Evolutionary conservation across 768 basidiomycete species (phyloP).

Genomic region (Auricularia auricula-judae): DNA sequence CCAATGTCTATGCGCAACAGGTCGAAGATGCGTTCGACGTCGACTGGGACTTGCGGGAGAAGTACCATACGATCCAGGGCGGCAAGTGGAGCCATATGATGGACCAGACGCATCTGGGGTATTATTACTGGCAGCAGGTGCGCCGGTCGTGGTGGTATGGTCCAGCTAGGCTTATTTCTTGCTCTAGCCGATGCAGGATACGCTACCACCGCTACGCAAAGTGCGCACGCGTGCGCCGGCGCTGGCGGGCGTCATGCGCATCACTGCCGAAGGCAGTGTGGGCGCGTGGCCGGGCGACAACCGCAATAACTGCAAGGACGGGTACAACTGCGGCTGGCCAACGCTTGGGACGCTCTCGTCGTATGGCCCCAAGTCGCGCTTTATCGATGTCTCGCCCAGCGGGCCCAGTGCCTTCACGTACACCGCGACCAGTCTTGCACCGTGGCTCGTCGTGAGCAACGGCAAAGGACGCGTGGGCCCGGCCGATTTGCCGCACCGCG

Average conservation of each 20-base stretch:
- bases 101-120: slow-evolving; percentile 60
- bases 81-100: slow-evolving; percentile 43
- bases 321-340: slow-evolving; percentile 39
- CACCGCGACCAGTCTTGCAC: slow-evolving; percentile 34
- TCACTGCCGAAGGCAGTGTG: slow-evolving; percentile 46
- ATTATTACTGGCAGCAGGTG: slow-evolving; percentile 54
- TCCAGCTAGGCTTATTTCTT: neutral
- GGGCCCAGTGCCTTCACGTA: slow-evolving; percentile 49
- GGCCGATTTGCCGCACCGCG: slow-evolving; percentile 36
- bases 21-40: slow-evolving; percentile 47
- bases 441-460: slow-evolving; percentile 43
- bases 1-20: slow-evolving; percentile 44
- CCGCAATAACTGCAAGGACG: slow-evolving; percentile 38
- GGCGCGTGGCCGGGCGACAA: slow-evolving; percentile 68
- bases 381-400: slow-evolving; percentile 51
- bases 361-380: slow-evolving; percentile 43
- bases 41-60: slow-evolving; percentile 48
- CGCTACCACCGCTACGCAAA: slow-evolving; percentile 43
- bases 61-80: slow-evolving; percentile 48
- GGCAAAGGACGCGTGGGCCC: slow-evolving; percentile 39
- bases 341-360: slow-evolving; percentile 39
- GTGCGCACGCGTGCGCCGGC: slow-evolving; percentile 46
- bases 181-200: slow-evolving; percentile 47
- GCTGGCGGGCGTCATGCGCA: slow-evolving; percentile 51
- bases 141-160: neutral